phyloP scores from a whole-genome alignment of 352 stramenopile genomes.

The Phytophthora pluvialis region DNA sequence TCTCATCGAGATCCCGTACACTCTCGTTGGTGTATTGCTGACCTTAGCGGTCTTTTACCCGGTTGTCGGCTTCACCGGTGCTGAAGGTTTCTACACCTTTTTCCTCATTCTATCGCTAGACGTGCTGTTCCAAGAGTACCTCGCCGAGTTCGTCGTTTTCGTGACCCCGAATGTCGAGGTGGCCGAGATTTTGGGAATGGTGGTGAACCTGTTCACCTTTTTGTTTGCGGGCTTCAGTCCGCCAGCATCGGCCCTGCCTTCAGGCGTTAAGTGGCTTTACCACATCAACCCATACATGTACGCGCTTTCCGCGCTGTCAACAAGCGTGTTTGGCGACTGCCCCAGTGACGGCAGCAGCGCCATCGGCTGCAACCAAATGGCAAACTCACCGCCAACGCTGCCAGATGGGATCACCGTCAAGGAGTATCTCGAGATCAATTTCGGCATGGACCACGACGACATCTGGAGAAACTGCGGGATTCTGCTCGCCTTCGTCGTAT shows the following conservation, averaged over 20 bases:
- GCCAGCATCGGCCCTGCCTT: conserved; percentile 35
- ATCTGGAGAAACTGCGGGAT: conserved; percentile 23
- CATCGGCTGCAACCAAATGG: conserved; percentile 18
- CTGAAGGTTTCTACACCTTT: conserved; percentile 33
- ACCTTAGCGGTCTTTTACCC: conserved; percentile 15
- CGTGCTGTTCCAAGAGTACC: conserved; percentile 35
- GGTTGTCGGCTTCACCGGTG: conserved; percentile 27
- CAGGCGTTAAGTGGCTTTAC: conserved; percentile 29
- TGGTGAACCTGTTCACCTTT: conserved; percentile 43
- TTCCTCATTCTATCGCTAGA: conserved; percentile 29
- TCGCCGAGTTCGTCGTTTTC: conserved; percentile 38
- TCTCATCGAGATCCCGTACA: conserved; percentile 23
- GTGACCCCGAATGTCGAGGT: conserved; percentile 34
- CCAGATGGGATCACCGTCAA: conserved; percentile 17
- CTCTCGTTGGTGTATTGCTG: conserved; percentile 5
- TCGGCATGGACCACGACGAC: conserved; percentile 15
- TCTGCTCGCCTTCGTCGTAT: background rate
- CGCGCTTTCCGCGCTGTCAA: conserved; percentile 37
- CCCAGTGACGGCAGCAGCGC: background rate
- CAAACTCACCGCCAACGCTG: conserved; percentile 6
- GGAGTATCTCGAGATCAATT: conserved; percentile 23
- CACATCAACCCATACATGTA: conserved; percentile 44
- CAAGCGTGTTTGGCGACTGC: conserved; percentile 43
- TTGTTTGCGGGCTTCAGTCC: conserved; percentile 46
- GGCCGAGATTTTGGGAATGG: conserved; percentile 35